Evolutionary conservation across 2,329 filamentous ascomycete species (phyloP), one percentile per base, ranked within the genome.

Genomic region (Fusarium goolgardi): DNA sequence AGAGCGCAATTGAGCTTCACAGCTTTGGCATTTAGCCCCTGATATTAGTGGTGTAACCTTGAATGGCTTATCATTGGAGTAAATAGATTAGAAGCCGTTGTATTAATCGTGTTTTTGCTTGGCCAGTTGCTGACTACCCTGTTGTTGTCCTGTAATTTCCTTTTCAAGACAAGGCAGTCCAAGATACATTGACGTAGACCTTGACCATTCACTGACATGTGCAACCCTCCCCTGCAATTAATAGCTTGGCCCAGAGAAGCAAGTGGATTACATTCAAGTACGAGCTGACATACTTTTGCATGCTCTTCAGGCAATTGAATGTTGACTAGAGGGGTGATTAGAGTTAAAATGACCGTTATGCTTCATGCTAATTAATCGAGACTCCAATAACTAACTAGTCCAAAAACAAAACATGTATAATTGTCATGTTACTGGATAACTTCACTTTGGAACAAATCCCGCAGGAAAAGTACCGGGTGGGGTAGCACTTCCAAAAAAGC

Each of bases 401-500:
- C 16, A 15, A 41, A 34, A 54, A 27, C 23, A 41, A 51, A 4
- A 13, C 29, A 40, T 27, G 4, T 40, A 11, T 29, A 3, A 20
- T 8, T 8, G 31, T 23, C 45, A 35, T 44, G 23, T 51, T 11
- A 25, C 43, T 47, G 51, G 29, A 49, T 45, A 31, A 27, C 54
- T 58, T 40, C 27, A 29, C 20, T 23, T 18, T 20, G 8, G 25
- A 40, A 25, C 49, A 53, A 67, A 59, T 32, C 44, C 25, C 59
- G 47, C 45, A 44, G 41, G 6, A 34, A 57, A 44, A 43, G 43
- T 44, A 23, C 31, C 11, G 40, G 44, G 65, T 41, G 65, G 65
- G 65, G 65, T 52, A 62, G 11, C 18, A 6, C 13, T 12, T 53
- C 56, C 12, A 62, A 68, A 58, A 32, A 35, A 65, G 44, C 20